Percentiles rank a stretch among this genome's conserved stretches.
Conservation (phyloP, 2,329 filamentous ascomycete species). For the Curvularia spicifera region DNA sequence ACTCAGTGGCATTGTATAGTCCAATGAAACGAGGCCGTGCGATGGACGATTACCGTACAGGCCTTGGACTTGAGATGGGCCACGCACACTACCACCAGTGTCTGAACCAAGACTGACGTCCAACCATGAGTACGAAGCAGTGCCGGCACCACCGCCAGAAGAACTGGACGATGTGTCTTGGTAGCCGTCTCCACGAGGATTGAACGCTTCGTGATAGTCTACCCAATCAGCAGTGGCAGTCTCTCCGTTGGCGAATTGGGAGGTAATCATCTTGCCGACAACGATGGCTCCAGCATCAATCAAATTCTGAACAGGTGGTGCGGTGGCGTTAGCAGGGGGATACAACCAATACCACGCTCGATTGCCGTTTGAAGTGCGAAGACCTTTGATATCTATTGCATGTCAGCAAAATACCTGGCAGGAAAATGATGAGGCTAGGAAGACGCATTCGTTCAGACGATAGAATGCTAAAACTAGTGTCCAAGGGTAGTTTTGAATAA, state of each 20-base stretch:
- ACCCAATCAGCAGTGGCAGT: slow-evolving; percentile 60
- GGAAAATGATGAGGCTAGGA: too few relatives aligned
- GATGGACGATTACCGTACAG: slow-evolving; percentile 60
- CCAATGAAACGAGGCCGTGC: slow-evolving; percentile 55
- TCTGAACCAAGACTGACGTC: slow-evolving; percentile 59
- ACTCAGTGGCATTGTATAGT: slow-evolving; percentile 58
- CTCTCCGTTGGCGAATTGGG: slow-evolving; percentile 55
- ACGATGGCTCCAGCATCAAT: slow-evolving; percentile 65
- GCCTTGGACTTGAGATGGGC: slow-evolving; percentile 57
- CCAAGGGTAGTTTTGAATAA: neutral
- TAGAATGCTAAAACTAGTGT: neutral
- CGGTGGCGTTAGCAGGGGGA: slow-evolving; percentile 54
- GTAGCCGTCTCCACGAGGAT: slow-evolving; percentile 55
- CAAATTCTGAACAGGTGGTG: slow-evolving; percentile 60
- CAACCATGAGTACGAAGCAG: slow-evolving; percentile 57
- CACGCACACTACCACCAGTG: slow-evolving; percentile 59
- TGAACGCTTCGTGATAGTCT: slow-evolving; percentile 54
- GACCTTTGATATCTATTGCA: slow-evolving; percentile 63
- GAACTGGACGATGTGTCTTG: slow-evolving; percentile 58
- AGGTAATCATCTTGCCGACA: slow-evolving; percentile 56
- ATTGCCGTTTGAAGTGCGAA: slow-evolving; percentile 64
- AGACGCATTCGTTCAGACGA: neutral
- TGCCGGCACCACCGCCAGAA: slow-evolving; percentile 54
- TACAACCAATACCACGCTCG: slow-evolving; percentile 64
- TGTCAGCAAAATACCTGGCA: slow-evolving; percentile 45